These are phyloP conservation scores for Hygrophorus pudorinus DNA, from an alignment of 768 basidiomycete genomes.

Conservation along the genomic window DNA sequence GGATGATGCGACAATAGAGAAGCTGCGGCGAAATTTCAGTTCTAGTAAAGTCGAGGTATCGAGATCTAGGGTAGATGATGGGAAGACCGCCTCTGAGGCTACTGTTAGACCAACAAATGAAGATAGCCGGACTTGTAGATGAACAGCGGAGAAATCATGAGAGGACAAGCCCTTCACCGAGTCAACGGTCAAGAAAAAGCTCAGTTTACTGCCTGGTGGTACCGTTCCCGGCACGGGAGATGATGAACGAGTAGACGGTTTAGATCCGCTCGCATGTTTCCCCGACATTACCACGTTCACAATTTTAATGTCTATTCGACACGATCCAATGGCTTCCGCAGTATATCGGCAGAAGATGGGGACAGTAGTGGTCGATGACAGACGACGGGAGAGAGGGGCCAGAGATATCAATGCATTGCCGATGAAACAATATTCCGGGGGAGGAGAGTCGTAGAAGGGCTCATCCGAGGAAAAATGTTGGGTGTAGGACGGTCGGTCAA, in stretches of 20 bases:
- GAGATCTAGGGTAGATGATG: conserved; percentile 67
- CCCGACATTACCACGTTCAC: conserved; percentile 57
- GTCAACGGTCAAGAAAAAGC: conserved; percentile 81
- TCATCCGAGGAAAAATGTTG: conserved; percentile 91
- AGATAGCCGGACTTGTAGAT: conserved; percentile 82
- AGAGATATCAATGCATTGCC: conserved; percentile 81
- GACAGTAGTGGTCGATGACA: conserved; percentile 64
- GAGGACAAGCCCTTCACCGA: conserved; percentile 81
- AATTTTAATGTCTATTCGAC: conserved; percentile 77
- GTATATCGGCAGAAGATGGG: conserved; percentile 94
- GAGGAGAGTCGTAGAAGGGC: conserved; percentile 83
- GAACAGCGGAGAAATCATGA: conserved; percentile 80
- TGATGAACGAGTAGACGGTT: conserved; percentile 59
- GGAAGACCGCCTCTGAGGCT: conserved; percentile 71
- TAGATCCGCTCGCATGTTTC: conserved; percentile 51
- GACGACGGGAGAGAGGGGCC: conserved; percentile 64
- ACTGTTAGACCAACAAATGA: conserved; percentile 71
- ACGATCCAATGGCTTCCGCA: conserved; percentile 91
- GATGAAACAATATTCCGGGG: conserved; percentile 87
- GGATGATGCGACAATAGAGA: conserved; percentile 66
- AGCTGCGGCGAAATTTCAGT: conserved; percentile 74
- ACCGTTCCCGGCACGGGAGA: conserved; percentile 63
- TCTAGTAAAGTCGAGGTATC: conserved; percentile 63
- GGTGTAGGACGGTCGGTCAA: conserved; percentile 87
- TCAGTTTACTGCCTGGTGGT: conserved; percentile 70